Evolutionary conservation across 805 yeast species (phyloP).

Genomic region (Priceomyces carsonii): DNA sequence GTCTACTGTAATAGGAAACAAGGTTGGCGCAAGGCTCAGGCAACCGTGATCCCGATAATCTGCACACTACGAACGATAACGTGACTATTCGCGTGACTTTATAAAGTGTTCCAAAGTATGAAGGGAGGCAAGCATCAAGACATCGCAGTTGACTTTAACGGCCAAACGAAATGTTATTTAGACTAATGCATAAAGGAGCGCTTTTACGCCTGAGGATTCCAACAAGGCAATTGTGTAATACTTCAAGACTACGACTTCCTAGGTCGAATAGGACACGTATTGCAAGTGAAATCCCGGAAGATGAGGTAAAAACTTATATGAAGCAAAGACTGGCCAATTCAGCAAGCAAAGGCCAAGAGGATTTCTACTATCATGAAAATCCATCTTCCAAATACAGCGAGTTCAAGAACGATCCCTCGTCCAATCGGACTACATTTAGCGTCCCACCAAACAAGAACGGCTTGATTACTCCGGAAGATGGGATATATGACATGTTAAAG

Average conservation of each 20-base stretch:
- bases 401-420: constrained; percentile 28
- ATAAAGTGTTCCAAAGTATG: too few species aligned
- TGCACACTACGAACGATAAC: too few species aligned
- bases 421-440: constrained; percentile 30
- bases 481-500: constrained; percentile 59
- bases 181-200: too few species aligned
- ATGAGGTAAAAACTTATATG: constrained; percentile 28
- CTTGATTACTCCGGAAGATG: constrained; percentile 55
- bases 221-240: not conserved
- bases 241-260: constrained; percentile 1
- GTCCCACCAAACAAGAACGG: constrained; percentile 49
- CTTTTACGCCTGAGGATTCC: not conserved
- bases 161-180: too few species aligned
- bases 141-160: too few species aligned
- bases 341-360: constrained; percentile 11
- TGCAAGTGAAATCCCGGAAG: constrained; percentile 35
- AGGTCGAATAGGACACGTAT: constrained; percentile 24
- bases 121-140: too few species aligned
- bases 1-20: too few species aligned
- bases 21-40: too few species aligned
- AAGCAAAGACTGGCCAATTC: constrained; percentile 7
- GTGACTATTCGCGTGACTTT: too few species aligned
- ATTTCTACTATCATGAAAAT: constrained; percentile 26
- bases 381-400: constrained; percentile 25
- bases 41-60: too few species aligned